Base-by-base conservation (phyloP, 1,284 basidiomycete genomes). In the Rhodotorula sp. region DNA sequence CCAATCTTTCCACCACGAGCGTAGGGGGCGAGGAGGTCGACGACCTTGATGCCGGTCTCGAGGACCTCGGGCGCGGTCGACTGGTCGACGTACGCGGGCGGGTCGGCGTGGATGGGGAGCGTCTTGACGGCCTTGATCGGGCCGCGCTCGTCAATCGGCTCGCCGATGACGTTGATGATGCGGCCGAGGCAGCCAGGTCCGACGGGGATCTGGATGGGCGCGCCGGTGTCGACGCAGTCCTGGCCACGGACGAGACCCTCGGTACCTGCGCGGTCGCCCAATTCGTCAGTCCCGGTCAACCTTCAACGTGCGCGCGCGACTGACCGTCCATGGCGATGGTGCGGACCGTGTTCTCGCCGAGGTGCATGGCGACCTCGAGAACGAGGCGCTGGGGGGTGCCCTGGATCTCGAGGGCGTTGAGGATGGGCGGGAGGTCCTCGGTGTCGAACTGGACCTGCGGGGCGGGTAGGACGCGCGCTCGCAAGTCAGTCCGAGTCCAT, bases 1-100 rank as follows among this genome's bases (percentile, higher is more conserved):
- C 95, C 95, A 83, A 99, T 98, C 86, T 99, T 99, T 84, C 95
- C 95, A 86, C 95, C 95, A 90, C 95, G 94, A 79, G 94, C 95
- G 83, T 99, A 99, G 71, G 95, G 95, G 73, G 95, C 95, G 78
- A 99, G 90, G 77, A 99, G 88, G 83, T 99, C 95, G 83, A 99
- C 95, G 81, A 99, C 95, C 87, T 99, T 98, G 87, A 99, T 98
- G 86, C 95, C 95, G 71, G 95, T 99, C 85, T 98, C 95, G 79
- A 99, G 87, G 67, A 99, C 92, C 83, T 99, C 95, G 76, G 95
- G 94, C 63, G 91, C 91, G 71, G 95, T 98, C 57, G 95, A 97
- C 84, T 99, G 95, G 80, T 98, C 95, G 76, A 96, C 91, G 85
- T 98, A 99, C 59, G 89, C 83, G 70, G 95, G 95, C 71, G 95